Base-by-base conservation (phyloP, 83 land plant species). In the Thuja plicata region DNA sequence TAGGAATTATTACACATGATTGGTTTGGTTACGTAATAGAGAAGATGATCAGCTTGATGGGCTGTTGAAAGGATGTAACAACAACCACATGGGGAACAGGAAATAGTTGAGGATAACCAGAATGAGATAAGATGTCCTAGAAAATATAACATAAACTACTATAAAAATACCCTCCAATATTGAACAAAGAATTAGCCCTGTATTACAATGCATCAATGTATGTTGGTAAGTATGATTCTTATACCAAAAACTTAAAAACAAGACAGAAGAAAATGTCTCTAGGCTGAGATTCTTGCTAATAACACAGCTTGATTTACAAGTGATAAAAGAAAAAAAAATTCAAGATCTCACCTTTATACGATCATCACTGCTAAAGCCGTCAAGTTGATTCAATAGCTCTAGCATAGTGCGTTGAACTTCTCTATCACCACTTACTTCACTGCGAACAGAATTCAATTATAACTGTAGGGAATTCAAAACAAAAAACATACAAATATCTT, bases 391-490 rank as follows among this genome's bases (percentile, higher is more conserved):
- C 41, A 97, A 93, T 82, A 98, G 90, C 90, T 98, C 99, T 89
- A 98, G 89, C 99, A 98, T 98, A 24, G 99, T 98, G 48, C 99
- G 89, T 87, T 98, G 99, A n/a, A 97, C 99, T 92, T 98, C 99
- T 86, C 99, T 92, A 89, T 98, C 99, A 86, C 99, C 99, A 91
- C 99, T 97, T 62, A 97, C 96, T 92, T 96, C 98, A 92, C 98
- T 97, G 95, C 88, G 90, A 66, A 66, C 50, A 76, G 40, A 24
- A 74, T 1, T 3, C 10, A 84, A 41, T 84, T 43, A 40, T 46
- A 46, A n/a, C 27, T 83, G 43, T n/a, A 83, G 27, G 16, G 48
- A 32, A 46, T 83, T n/a, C 35, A 16, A 46, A 32, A 82, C 34
- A 83, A 82, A 82, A 21, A 45, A 10, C 13, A 83, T 46, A 30